Percentiles rank a stretch among this genome's conserved stretches.
Evolutionary conservation across 2,329 filamentous ascomycete species (phyloP).

Genomic region (Helotiales sp.): DNA sequence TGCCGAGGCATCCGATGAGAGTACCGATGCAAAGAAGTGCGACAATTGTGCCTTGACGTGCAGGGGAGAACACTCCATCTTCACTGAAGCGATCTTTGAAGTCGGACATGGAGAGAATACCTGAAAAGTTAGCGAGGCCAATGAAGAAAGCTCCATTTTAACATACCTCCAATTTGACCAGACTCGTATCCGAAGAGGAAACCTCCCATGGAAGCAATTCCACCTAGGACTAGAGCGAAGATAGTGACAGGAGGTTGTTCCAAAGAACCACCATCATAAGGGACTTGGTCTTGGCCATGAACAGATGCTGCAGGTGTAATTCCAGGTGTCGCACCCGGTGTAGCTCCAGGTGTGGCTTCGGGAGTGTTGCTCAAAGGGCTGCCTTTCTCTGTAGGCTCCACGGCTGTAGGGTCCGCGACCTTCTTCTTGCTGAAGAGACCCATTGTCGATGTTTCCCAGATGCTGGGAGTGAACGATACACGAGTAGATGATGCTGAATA

Average conservation of each 20-base stretch:
- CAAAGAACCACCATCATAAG: not conserved
- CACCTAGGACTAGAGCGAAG: conserved; percentile 48
- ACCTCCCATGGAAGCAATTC: conserved; percentile 54
- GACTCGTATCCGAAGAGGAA: conserved; percentile 53
- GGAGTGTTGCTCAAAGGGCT: not conserved
- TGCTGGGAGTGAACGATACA: not conserved
- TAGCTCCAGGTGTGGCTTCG: conserved; percentile 14
- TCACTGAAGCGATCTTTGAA: conserved; percentile 56
- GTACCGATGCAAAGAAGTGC: conserved; percentile 62
- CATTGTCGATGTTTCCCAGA: not conserved
- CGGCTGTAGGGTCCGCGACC: not conserved
- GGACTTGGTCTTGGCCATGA: not conserved
- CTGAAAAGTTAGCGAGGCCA: conserved; percentile 41
- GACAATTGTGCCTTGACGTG: conserved; percentile 62
- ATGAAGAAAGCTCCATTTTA: not conserved
- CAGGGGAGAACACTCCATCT: conserved; percentile 51
- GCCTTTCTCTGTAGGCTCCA: not conserved
- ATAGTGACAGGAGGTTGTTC: conserved; percentile 33
- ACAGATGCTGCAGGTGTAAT: conserved; percentile 13
- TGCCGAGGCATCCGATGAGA: conserved; percentile 55
- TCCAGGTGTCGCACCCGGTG: not conserved
- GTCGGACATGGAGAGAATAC: conserved; percentile 61
- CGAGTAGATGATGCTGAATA: not conserved
- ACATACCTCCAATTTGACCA: conserved; percentile 48
- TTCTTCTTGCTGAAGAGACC: not conserved